Base-by-base conservation (phyloP, 2,329 filamentous ascomycete genomes). In the Aspergillus chevalieri region DNA sequence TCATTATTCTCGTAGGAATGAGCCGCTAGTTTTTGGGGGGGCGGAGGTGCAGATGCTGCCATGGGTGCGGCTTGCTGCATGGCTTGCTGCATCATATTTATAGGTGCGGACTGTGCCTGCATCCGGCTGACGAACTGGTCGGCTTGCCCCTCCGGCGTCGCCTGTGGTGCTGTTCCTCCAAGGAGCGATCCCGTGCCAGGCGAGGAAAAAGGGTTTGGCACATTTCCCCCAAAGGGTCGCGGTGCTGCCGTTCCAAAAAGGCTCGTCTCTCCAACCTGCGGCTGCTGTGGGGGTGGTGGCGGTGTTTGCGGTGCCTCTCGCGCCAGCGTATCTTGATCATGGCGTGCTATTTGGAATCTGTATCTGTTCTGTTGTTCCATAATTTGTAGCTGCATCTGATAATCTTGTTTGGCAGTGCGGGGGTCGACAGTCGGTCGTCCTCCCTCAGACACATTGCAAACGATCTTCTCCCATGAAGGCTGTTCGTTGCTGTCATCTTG, bases 381-480 rank as follows among this genome's bases (percentile, higher is more conserved):
- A 21, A 45, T 10, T n/a, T n/a, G n/a, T 12, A 30, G 5, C 34
- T 36, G 22, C 10, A 21, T 33, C 42, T 26, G 14, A 14, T 28
- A 43, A n/a, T 8, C 14, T 6, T 10, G 21, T 3, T 14, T 51
- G 46, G 21, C 38, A 43, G 42, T 42, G 28, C 46, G 34, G 9
- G 3, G 17, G 17, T 38, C 17, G 4, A 19, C n/a, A 38, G 3
- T 6, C 3, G 12, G n/a, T 38, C 17, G 34, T 3, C n/a, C 34
- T 1, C 33, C 46, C 41, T 51, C 52, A 44, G 39, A 42, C 34
- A 53, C 52, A 53, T 50, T 59, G 19, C 46, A 33, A 50, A 52
- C 43, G 41, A 57, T 57, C 3, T 48, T 52, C 14, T 58, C 43
- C 47, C 54, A 57, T n/a, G 51, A 49, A 24, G 49, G 52, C 9